A percentile compares a stretch with the other conserved stretches of the same genome.
phyloP scores from a whole-genome alignment of 208 protist genomes.

The Trypanosoma conorhini region DNA sequence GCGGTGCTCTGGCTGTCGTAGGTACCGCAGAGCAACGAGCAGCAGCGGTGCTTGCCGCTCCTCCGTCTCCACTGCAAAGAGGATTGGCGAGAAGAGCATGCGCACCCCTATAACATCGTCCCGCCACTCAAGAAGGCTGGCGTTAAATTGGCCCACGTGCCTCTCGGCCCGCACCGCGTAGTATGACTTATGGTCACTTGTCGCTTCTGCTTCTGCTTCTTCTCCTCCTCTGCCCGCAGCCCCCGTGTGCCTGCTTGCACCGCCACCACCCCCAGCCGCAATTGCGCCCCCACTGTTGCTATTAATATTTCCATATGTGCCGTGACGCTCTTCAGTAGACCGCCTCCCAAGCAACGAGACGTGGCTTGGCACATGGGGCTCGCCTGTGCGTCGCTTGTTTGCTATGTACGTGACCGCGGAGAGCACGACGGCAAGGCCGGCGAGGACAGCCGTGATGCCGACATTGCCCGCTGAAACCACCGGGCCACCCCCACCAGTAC shows the following conservation, averaged over 20 bases:
- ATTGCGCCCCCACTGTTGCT: background rate
- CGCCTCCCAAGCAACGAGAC: background rate
- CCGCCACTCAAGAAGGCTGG: conserved; percentile 74
- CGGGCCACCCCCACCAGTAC: background rate
- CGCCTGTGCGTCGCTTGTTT: conserved; percentile 29
- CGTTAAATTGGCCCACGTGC: conserved; percentile 66
- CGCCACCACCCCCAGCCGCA: background rate
- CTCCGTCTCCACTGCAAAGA: conserved; percentile 72
- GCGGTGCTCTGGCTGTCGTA: conserved; percentile 61
- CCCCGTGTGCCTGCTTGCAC: background rate
- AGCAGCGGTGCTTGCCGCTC: conserved; percentile 83
- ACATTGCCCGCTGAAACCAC: conserved; percentile 14
- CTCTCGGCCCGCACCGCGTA: conserved; percentile 57
- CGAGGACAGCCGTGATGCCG: conserved; percentile 36
- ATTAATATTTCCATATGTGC: conserved; percentile 1
- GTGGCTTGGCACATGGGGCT: background rate
- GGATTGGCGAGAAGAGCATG: conserved; percentile 69
- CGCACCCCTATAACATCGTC: conserved; percentile 70
- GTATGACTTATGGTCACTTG: conserved; percentile 66
- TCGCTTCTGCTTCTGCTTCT: conserved; percentile 1
- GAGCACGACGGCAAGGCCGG: conserved; percentile 31
- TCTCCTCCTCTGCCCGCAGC: background rate
- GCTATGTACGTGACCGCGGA: conserved; percentile 41
- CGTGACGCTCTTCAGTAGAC: background rate
- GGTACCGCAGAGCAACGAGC: conserved; percentile 61